Evolutionary conservation across 2,329 filamentous ascomycete species (phyloP).

Genomic region (Thermomyces lanuginosus): DNA sequence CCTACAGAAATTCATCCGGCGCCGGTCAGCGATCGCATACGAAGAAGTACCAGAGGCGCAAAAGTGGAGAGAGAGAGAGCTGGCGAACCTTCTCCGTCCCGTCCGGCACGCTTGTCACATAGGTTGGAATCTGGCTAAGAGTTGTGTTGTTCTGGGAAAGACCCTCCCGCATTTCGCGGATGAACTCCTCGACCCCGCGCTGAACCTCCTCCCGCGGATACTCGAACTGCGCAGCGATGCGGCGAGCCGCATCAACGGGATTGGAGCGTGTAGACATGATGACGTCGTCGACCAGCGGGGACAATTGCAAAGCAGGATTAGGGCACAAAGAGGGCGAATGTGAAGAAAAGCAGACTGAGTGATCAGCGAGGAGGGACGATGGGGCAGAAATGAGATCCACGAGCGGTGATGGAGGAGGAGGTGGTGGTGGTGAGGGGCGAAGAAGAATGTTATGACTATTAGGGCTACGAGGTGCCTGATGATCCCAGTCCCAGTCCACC

Average conservation of each 20-base stretch:
- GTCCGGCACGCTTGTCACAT: conserved; percentile 89
- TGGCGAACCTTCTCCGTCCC: conserved; percentile 74
- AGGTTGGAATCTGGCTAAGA: conserved; percentile 91
- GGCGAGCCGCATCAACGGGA: conserved; percentile 54
- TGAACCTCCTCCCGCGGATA: conserved; percentile 65
- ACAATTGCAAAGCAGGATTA: conserved; percentile 1
- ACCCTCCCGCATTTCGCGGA: conserved; percentile 76
- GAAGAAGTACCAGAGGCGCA: background rate
- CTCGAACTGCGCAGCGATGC: conserved; percentile 71
- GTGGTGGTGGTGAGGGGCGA: background rate
- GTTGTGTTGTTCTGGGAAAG: conserved; percentile 60
- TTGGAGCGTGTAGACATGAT: conserved; percentile 12
- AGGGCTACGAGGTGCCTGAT: too few relatives aligned
- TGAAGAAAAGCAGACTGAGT: too few relatives aligned
- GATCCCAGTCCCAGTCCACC: too few relatives aligned
- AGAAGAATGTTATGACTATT: background rate
- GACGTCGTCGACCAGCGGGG: conserved; percentile 1
- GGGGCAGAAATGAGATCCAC: background rate
- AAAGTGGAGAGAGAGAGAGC: background rate
- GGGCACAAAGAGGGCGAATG: conserved; percentile 5
- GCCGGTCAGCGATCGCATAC: conserved; percentile 3
- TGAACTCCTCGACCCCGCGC: conserved; percentile 67
- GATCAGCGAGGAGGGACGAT: background rate
- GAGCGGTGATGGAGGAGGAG: background rate
- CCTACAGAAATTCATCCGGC: conserved; percentile 36